phyloP scores from a whole-genome alignment of 352 stramenopile species.

The Pythium rhizo-oryzae region DNA sequence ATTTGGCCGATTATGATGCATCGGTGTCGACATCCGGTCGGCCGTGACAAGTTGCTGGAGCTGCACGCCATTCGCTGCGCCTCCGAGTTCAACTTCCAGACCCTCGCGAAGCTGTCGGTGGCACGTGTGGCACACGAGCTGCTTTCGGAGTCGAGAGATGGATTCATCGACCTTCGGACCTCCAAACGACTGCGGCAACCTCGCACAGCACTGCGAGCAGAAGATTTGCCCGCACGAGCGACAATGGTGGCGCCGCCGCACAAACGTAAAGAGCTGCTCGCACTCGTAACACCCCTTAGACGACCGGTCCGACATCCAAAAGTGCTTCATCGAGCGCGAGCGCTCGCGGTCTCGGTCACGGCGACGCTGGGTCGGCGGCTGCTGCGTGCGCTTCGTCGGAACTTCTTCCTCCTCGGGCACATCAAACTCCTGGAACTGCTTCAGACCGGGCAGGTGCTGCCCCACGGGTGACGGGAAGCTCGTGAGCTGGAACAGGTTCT shows the following conservation, averaged over 20 bases:
- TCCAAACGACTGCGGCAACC: constrained; percentile 79
- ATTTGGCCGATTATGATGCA: constrained; percentile 31
- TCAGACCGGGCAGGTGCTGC: constrained; percentile 61
- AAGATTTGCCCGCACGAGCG: constrained; percentile 89
- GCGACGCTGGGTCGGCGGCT: constrained; percentile 34
- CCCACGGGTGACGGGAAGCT: constrained; percentile 74
- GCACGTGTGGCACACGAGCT: constrained; percentile 86
- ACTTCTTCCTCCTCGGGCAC: constrained; percentile 20
- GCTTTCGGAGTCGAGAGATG: constrained; percentile 74
- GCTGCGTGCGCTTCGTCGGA: constrained; percentile 7
- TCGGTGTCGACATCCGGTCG: constrained; percentile 12
- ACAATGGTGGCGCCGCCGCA: constrained; percentile 78
- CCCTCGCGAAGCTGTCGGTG: constrained; percentile 82
- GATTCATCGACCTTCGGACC: constrained; percentile 77
- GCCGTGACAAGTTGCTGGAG: constrained; percentile 18
- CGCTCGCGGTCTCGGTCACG: constrained; percentile 33
- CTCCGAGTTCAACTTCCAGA: constrained; percentile 70
- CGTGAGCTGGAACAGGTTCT: constrained; percentile 69
- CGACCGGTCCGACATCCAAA: constrained; percentile 90
- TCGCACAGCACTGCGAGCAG: constrained; percentile 78
- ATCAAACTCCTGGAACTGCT: constrained; percentile 47
- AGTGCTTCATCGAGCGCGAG: constrained; percentile 81
- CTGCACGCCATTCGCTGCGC: constrained; percentile 5
- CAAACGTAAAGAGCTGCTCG: constrained; percentile 84
- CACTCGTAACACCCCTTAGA: constrained; percentile 85